These are phyloP conservation scores for Epicoccum sorghinum DNA, from an alignment of 2,329 filamentous ascomycete species.

Conservation along the genomic window DNA sequence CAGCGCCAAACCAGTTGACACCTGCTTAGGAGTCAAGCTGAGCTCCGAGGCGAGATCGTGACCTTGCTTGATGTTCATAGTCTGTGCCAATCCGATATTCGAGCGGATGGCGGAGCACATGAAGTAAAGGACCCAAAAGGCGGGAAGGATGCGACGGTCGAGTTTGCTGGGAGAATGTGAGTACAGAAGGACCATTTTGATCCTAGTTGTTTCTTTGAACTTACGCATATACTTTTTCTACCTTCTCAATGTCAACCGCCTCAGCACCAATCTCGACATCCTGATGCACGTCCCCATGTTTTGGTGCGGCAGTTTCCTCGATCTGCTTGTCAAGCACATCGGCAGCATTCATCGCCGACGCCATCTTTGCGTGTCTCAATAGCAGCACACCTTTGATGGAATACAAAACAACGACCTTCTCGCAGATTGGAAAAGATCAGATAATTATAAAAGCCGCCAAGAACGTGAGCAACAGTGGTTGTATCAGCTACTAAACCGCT, in stretches of 20 bases:
- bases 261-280: slow-evolving; percentile 44
- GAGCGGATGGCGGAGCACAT: slow-evolving; percentile 90
- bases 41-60: slow-evolving; percentile 80
- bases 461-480: slow-evolving; percentile 12
- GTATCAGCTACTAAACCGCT: slow-evolving; percentile 27
- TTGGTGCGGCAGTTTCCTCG: slow-evolving; percentile 19
- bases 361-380: slow-evolving; percentile 23
- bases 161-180: slow-evolving; percentile 55
- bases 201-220: slow-evolving; percentile 4
- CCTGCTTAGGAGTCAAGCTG: slow-evolving; percentile 72
- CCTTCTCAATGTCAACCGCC: slow-evolving; percentile 43
- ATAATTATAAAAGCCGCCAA: slow-evolving; percentile 9
- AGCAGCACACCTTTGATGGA: neutral
- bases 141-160: slow-evolving; percentile 66
- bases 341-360: slow-evolving; percentile 22
- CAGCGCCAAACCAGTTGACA: slow-evolving; percentile 81
- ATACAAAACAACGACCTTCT: slow-evolving; percentile 2
- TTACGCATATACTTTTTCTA: slow-evolving; percentile 48
- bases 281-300: slow-evolving; percentile 34
- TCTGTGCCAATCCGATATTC: slow-evolving; percentile 92
- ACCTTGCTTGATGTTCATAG: slow-evolving; percentile 75
- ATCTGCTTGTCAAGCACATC: slow-evolving; percentile 27
- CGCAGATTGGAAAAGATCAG: slow-evolving; percentile 12
- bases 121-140: slow-evolving; percentile 91
- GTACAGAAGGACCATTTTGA: neutral